Base-by-base conservation (phyloP, 2,329 filamentous ascomycete genomes). In the Tolypocladium inflatum region DNA sequence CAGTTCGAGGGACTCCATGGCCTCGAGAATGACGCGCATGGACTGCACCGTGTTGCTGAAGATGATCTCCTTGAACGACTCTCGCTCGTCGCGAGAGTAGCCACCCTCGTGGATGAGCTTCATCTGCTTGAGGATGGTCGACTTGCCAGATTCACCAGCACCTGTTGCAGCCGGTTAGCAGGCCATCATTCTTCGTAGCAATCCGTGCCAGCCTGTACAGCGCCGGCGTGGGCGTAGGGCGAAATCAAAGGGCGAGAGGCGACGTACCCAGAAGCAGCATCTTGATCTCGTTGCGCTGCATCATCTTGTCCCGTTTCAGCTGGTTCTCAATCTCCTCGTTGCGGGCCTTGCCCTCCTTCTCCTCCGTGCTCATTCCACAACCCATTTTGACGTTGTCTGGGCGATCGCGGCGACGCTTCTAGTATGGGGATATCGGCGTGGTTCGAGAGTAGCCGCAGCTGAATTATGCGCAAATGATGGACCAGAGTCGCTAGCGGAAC, bases 241-340 rank as follows among this genome's bases (percentile, higher is more conserved):
- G 11, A n/a, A 5, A 33, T 10, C 33, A 38, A 17, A 35, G 30
- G 19, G 19, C 23, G 37, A 30, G 41, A 42, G 53, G 53, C 33
- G 45, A 71, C 64, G 60, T 84, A 97, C 94, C 94, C 70, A 99
- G 87, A 70, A 99, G 84, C 69, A 99, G 82, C 94, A 99, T 97
- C 85, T 99, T 99, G 81, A 99, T 99, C 79, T 99, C 94, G 69
- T 99, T 99, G 70, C 93, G 88, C 80, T 97, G 92, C 82, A 96
- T 89, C 90, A 97, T 90, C 79, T 96, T 95, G 74, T 99, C 94
- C 75, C 91, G 85, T 85, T 97, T 97, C 73, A 97, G 82, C 82
- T 97, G 93, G 76, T 97, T 97, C 80, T 99, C 94, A 72, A 99
- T 99, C 86, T 97, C 93, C 84, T 99, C 94, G 75, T 99, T 97